A percentile compares a stretch with the other conserved stretches of the same genome.
Conservation (phyloP, 441 rosid genomes). For the Eruca vesicaria region DNA sequence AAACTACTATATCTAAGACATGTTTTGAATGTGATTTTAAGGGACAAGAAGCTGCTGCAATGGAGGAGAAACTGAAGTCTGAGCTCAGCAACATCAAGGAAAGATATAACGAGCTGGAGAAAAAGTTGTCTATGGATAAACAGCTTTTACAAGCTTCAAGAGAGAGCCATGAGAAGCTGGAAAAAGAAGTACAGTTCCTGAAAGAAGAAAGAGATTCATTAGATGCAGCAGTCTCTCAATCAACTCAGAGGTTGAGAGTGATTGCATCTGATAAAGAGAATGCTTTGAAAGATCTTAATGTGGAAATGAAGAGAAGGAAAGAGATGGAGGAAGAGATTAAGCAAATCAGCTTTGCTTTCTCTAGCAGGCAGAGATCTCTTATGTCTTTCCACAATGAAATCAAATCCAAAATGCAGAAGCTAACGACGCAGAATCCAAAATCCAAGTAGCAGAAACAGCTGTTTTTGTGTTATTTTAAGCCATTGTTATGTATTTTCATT, state of each 20-base stretch:
- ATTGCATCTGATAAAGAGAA: conserved; percentile 54
- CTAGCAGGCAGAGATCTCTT: not conserved
- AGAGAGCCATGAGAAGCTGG: conserved; percentile 51
- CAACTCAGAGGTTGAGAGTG: conserved; percentile 45
- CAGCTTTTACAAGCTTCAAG: conserved; percentile 49
- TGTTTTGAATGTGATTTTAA: conserved; percentile 47
- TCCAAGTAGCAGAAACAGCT: conserved; percentile 28
- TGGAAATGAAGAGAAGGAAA: conserved; percentile 59
- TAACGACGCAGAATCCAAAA: conserved; percentile 42
- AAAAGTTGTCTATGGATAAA: conserved; percentile 41
- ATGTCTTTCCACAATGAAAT: conserved; percentile 37
- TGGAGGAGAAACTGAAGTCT: conserved; percentile 42
- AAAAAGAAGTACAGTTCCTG: conserved; percentile 54
- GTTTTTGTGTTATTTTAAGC: not conserved
- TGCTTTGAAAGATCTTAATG: conserved; percentile 52
- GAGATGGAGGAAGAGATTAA: conserved; percentile 71
- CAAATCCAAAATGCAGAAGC: conserved; percentile 57
- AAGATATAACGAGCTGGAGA: conserved; percentile 47
- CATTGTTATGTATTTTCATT: not conserved
- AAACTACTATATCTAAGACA: conserved; percentile 32
- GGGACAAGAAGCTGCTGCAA: conserved; percentile 47
- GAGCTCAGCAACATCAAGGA: conserved; percentile 57
- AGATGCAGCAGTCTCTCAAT: conserved; percentile 28
- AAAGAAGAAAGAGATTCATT: conserved; percentile 64
- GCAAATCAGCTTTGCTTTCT: conserved; percentile 29